These are phyloP conservation scores for Sclerotinia subarctica DNA, from an alignment of 2,329 filamentous ascomycete species.

Conservation along the genomic window DNA sequence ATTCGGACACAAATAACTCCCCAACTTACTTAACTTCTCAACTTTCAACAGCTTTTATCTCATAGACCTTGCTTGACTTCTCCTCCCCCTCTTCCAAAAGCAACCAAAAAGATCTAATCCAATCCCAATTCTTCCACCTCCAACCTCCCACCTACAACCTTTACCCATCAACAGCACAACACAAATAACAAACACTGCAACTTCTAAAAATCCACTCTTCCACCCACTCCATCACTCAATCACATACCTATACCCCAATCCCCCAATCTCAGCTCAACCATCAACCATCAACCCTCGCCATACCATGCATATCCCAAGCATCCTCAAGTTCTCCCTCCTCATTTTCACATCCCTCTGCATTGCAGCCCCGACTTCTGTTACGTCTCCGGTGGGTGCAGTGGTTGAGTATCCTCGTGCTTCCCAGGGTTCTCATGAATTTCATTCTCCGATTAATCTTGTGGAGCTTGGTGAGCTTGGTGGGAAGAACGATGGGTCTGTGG, in stretches of 20 bases:
- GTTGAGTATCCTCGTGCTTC: background rate
- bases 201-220: background rate
- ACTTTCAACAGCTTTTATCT: background rate
- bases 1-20: background rate
- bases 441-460: background rate
- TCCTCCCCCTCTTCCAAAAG: background rate
- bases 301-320: background rate
- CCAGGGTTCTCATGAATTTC: background rate
- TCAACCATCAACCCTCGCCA: background rate
- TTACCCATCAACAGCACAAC: background rate
- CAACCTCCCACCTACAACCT: background rate
- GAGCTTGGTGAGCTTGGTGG: background rate
- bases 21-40: too few relatives aligned
- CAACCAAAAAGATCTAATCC: background rate
- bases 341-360: background rate
- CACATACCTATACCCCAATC: background rate
- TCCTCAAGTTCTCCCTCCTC: constrained; percentile 5
- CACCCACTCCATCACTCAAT: background rate
- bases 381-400: background rate
- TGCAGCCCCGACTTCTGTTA: background rate
- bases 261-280: background rate
- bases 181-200: too few relatives aligned
- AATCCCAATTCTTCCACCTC: background rate
- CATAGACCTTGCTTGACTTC: background rate
- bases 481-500: background rate